phyloP scores from a whole-genome alignment of 176 grass and related monocot species.

The Puya raimondii region DNA sequence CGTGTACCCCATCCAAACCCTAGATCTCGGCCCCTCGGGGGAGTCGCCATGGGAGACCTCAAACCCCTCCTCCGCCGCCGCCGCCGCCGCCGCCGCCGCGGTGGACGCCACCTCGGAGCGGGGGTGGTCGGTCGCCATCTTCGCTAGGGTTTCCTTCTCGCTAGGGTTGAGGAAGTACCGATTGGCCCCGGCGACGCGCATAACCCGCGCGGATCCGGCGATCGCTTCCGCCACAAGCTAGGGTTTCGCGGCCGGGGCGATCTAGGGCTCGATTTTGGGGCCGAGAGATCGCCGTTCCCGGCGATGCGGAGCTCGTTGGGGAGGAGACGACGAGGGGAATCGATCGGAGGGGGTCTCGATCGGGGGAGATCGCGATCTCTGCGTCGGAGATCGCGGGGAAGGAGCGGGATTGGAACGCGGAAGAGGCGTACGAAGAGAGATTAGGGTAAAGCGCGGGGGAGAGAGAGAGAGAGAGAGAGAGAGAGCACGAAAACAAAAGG shows the following conservation, averaged over 20 bases:
- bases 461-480: constrained; percentile 7
- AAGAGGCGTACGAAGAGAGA: constrained; percentile 1
- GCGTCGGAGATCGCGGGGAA: not conserved
- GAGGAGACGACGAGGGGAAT: constrained; percentile 1
- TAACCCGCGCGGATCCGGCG: constrained; percentile 21
- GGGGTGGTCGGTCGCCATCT: constrained; percentile 22
- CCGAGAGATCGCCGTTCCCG: constrained; percentile 11
- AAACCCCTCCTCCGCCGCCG: constrained; percentile 24
- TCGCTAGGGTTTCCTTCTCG: constrained; percentile 7
- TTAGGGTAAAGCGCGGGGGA: constrained; percentile 3
- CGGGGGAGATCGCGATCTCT: not conserved
- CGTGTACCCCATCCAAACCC: constrained; percentile 72
- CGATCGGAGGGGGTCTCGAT: not conserved
- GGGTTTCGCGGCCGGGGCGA: not conserved
- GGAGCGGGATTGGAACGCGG: constrained; percentile 18
- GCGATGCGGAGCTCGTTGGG: constrained; percentile 12
- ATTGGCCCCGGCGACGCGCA: constrained; percentile 22
- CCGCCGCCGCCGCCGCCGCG: constrained; percentile 6
- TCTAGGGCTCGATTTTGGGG: constrained; percentile 24
- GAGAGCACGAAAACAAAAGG: not conserved
- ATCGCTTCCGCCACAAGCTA: constrained; percentile 33
- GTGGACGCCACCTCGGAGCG: constrained; percentile 23
- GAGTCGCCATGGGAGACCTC: constrained; percentile 57
- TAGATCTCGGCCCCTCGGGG: constrained; percentile 43
- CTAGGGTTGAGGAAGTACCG: constrained; percentile 19